phyloP scores from a whole-genome alignment of 176 grass and related monocot genomes.

The Zoysia japonica region DNA sequence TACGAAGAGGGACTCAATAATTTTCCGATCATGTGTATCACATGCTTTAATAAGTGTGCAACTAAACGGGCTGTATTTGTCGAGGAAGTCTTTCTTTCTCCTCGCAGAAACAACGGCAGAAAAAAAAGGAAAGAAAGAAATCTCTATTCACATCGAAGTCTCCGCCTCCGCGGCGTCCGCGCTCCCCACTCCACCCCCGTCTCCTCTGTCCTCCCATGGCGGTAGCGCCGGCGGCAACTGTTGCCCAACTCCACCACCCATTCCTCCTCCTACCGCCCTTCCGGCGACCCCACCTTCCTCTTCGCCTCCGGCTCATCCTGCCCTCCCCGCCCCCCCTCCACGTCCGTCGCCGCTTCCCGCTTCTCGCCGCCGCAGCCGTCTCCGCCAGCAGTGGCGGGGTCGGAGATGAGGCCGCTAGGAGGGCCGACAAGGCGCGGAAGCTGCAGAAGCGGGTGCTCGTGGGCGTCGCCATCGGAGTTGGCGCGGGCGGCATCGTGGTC shows the following conservation, averaged over 20 bases:
- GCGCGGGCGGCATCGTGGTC: slow-evolving; percentile 72
- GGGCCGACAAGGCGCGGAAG: slow-evolving; percentile 41
- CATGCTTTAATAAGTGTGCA: too few species aligned
- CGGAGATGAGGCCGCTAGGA: slow-evolving; percentile 10
- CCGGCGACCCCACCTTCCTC: not conserved
- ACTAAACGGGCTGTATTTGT: not conserved
- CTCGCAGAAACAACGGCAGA: not conserved
- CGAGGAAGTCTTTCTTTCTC: not conserved
- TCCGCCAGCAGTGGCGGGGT: not conserved
- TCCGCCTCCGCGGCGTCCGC: slow-evolving; percentile 28
- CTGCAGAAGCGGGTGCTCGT: slow-evolving; percentile 70
- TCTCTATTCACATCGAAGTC: slow-evolving; percentile 40
- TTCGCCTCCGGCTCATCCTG: slow-evolving; percentile 42
- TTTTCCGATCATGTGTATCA: too few species aligned
- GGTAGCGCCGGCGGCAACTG: slow-evolving; percentile 22
- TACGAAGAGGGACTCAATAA: too few species aligned
- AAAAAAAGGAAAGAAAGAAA: not conserved
- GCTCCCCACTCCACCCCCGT: not conserved
- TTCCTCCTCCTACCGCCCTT: slow-evolving; percentile 1
- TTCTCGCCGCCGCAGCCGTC: slow-evolving; percentile 35
- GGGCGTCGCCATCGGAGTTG: slow-evolving; percentile 79
- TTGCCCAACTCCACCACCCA: slow-evolving; percentile 28
- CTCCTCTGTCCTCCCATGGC: slow-evolving; percentile 35
- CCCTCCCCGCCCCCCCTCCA: slow-evolving; percentile 39
- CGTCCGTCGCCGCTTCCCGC: slow-evolving; percentile 43